Base-by-base conservation (phyloP, 208 protist genomes). In the Wallacemonas sp. region DNA sequence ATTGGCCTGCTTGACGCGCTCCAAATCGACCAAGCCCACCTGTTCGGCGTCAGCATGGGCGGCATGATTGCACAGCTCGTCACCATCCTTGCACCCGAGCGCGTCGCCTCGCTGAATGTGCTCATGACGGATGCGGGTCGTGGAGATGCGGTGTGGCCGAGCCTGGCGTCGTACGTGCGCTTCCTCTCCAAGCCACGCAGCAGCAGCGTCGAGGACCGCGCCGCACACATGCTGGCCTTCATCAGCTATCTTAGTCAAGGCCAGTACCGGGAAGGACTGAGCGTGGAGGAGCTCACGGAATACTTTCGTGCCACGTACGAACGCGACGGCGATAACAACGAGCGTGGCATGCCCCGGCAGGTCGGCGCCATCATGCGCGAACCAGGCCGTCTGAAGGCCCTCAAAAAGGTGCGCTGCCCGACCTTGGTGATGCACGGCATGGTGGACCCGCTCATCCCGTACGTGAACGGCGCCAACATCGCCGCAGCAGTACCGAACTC, bases 51-150 rank as follows among this genome's bases (percentile, higher is more conserved):
- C 38, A 86, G 77, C 39, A 92, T 95, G 80, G 89, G 89, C 24
- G 89, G 86, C 27, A 90, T 92, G 85, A 86, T 95, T 62, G 84
- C 70, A 39, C 89, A 95, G 68, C 64, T 78, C 31, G 77, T 93
- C 62, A 77, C 77, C 3, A 86, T 91, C 55, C 54, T 71, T 45
- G 69, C 82, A 44, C 79, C 82, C 1, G 68, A 80, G 26, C 77
- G 77, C 51, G 82, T 91, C 28, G 70, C 72, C 19, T 85, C 74
- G 49, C 71, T 95, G 5, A 86, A 56, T 39, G 70, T 90, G 30
- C 65, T 86, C 62, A 83, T 75, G 45, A 87, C 88, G 17, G 65
- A 88, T 51, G 66, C 58, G 0, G 82, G 88, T 28, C 76, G 74
- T 22, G 22, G 56, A 1, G 72, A 88, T 41, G 68, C 61, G 11